These are phyloP conservation scores for Basipetospora sp. DNA, from an alignment of 2,329 filamentous ascomycete species.

Conservation along the genomic window DNA sequence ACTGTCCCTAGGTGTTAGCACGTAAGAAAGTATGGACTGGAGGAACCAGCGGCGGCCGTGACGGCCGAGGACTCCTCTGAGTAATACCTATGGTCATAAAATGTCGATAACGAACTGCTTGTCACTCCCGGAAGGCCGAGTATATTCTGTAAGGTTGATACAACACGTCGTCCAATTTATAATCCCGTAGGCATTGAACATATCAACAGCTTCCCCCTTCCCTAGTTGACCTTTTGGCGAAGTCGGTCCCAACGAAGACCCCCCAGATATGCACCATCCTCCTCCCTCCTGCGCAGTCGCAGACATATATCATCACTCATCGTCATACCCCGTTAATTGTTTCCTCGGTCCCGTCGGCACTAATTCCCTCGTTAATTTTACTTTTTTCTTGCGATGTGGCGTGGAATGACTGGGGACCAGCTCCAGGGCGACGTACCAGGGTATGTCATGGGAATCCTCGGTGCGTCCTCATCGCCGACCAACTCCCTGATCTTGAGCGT, in stretches of 20 bases:
- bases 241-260: too few species aligned
- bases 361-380: not conserved
- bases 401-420: not conserved
- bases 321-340: conserved; percentile 45
- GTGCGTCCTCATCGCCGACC: conserved; percentile 59
- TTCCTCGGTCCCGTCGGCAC: conserved; percentile 46
- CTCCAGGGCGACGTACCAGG: conserved; percentile 52
- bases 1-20: too few species aligned
- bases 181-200: not conserved
- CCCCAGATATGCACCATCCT: not conserved
- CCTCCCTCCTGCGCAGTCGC: not conserved
- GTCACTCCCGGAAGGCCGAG: too few species aligned
- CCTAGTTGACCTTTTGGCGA: too few species aligned
- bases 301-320: conserved; percentile 22
- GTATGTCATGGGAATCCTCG: conserved; percentile 74
- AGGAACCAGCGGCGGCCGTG: too few species aligned
- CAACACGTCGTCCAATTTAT: not conserved
- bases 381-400: too few species aligned
- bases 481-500: conserved; percentile 59
- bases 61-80: too few species aligned
- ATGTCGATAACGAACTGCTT: too few species aligned
- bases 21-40: too few species aligned
- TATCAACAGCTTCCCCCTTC: too few species aligned
- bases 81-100: too few species aligned
- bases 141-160: too few species aligned